Base-by-base conservation (phyloP, 2,329 filamentous ascomycete species). In the Cladophialophora bantiana region DNA sequence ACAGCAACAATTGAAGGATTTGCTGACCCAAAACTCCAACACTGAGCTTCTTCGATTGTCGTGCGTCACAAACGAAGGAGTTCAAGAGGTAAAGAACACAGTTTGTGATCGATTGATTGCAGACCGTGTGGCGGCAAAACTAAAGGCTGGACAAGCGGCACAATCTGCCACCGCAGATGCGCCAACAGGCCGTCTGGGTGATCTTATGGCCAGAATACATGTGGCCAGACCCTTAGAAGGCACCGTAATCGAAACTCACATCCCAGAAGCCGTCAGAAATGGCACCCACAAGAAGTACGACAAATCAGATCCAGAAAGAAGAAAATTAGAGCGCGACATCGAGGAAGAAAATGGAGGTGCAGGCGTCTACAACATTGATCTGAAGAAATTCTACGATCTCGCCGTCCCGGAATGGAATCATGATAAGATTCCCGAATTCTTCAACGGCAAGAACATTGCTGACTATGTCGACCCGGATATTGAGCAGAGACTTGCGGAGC, bases 381-480 rank as follows among this genome's bases (percentile, higher is more conserved):
- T 98, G 75, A 91, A 92, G 78, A 88, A 92, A 77, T 91, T 95
- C 76, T 99, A 96, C 79, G 81, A 93, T 15, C 88, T 98, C 70
- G 92, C 91, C 70, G 88, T 97, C 77, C 88, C 90, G 50, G 93
- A 95, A 66, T 98, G 95, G 95, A 97, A 96, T 79, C 88, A 97
- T 78, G 96, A 99, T 83, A 93, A 91, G 81, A 91, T 98, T 63
- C 95, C 95, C 36, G 95, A 99, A 80, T 85, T 97, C 57, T 91
- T 94, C 79, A 89, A 98, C 76, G 95, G 95, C 79, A 94, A 94
- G 86, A 99, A 99, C 79, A 92, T 99, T 65, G 95, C 94, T 82
- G 95, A 99, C 80, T 99, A 92, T 79, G 89, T 99, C 76, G 95
- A 98, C 75, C 94, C 94, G 0, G 96, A 99, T 64, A 99, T 99